phyloP scores from a whole-genome alignment of 352 stramenopile genomes.

The Pythium biforme region DNA sequence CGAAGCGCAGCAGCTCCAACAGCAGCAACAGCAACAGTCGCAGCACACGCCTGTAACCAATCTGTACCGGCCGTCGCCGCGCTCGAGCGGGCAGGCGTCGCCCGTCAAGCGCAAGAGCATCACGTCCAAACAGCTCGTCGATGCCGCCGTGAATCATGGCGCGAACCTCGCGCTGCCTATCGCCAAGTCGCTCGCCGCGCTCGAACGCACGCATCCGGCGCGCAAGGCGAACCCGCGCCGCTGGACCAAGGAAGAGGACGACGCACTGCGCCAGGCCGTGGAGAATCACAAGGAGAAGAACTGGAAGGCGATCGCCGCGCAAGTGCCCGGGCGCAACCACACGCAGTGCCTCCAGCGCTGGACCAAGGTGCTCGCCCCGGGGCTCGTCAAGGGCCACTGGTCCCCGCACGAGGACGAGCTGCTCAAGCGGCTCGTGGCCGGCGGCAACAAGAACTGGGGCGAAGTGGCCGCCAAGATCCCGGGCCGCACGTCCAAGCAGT shows the following conservation, averaged over 20 bases:
- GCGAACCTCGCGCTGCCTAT: constrained; percentile 26
- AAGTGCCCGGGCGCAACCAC: constrained; percentile 87
- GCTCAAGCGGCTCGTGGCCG: constrained; percentile 68
- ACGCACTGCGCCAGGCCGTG: constrained; percentile 80
- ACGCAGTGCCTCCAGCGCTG: constrained; percentile 91
- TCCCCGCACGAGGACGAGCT: constrained; percentile 88
- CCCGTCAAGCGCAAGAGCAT: constrained; percentile 79
- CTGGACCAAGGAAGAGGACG: constrained; percentile 90
- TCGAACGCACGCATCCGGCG: constrained; percentile 38
- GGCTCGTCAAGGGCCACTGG: constrained; percentile 90
- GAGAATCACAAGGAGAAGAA: constrained; percentile 88
- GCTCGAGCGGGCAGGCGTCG: constrained; percentile 38
- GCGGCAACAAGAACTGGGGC: constrained; percentile 89
- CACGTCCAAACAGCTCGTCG: constrained; percentile 67
- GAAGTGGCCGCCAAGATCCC: constrained; percentile 85
- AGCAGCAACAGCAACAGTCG: constrained; percentile 8
- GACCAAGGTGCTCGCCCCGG: constrained; percentile 88
- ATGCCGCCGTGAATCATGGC: constrained; percentile 24
- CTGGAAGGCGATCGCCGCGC: constrained; percentile 90
- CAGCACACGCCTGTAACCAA: constrained; percentile 28
- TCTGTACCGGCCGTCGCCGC: constrained; percentile 21
- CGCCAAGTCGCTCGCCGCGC: constrained; percentile 31
- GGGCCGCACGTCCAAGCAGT: constrained; percentile 88
- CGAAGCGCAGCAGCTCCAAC: constrained; percentile 2
- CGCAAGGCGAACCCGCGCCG: constrained; percentile 76